A percentile compares a stretch with the other conserved stretches of the same genome.
Evolutionary conservation across 1,139 yeast genomes (phyloP).

Genomic region (Blastobotrys proliferans): DNA sequence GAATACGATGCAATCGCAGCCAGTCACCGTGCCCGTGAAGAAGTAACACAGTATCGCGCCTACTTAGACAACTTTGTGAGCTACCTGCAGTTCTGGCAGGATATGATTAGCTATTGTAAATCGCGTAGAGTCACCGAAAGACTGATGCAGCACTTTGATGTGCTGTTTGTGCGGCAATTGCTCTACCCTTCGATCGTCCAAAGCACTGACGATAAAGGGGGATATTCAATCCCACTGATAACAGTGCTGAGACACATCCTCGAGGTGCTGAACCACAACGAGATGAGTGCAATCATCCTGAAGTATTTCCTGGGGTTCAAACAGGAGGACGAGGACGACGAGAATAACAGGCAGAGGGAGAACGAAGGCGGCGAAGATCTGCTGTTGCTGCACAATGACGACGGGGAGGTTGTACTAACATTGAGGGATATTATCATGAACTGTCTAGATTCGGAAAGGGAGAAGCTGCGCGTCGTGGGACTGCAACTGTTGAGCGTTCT

Average conservation of each 20-base stretch:
- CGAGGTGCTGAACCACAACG: conserved; percentile 24
- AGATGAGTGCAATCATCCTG: conserved; percentile 26
- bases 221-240: conserved; percentile 19
- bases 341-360: not conserved
- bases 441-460: conserved; percentile 20
- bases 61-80: conserved; percentile 24
- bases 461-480: conserved; percentile 18
- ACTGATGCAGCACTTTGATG: conserved; percentile 29
- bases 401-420: conserved; percentile 20
- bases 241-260: conserved; percentile 23
- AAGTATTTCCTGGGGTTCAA: conserved; percentile 23
- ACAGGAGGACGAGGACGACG: not conserved
- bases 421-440: conserved; percentile 23
- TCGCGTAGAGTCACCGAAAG: conserved; percentile 19
- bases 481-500: conserved; percentile 27
- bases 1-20: not conserved
- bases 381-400: conserved; percentile 11
- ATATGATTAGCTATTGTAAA: conserved; percentile 24
- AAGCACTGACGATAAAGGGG: conserved; percentile 23
- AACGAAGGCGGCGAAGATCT: not conserved
- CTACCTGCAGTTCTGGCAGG: conserved; percentile 34
- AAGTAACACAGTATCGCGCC: conserved; percentile 1
- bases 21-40: not conserved
- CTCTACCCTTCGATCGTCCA: conserved; percentile 30
- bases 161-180: conserved; percentile 29